Evolutionary conservation across 805 yeast genomes (phyloP), one percentile per base, ranked within the genome.

Genomic region (Candida glaebosa): DNA sequence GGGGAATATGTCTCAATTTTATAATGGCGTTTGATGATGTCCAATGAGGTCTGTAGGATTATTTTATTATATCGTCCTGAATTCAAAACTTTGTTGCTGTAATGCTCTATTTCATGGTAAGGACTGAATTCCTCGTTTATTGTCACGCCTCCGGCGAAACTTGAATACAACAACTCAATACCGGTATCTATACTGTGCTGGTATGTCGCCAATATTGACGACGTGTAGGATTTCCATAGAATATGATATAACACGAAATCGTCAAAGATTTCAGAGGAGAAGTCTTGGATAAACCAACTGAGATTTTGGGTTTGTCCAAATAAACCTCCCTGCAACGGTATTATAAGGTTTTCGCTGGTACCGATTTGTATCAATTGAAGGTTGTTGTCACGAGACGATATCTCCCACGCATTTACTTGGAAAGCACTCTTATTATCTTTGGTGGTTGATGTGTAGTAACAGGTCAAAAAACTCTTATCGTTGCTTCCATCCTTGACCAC

Each of bases 151-250:
- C 46, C 42, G 17, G 49, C 41, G 37, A 30, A 14, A 47, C 40
- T 35, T 19, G 38, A 35, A n/a, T 35, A 35, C n/a, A 35, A 24
- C 16, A 20, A 8, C 24, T 35, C 38, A 2, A 43, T 20, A 1
- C 63, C 63, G 14, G 31, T 42, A 3, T 44, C 38, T 6, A 46
- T 10, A 19, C 48, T 42, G 4, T 54, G 18, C 1, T 31, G 26
- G 38, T 57, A 60, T 2, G 50, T 48, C 4, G 70, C 69, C n/a
- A 77, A 48, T 31, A 70, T 60, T 10, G 81, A 73, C 1, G 76
- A 69, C 2, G 77, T 71, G 46, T 82, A 82, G 48, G 85, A 78
- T 52, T 82, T 83, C 86, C 87, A 81, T 25, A 82, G 60, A 18
- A 76, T 49, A 42, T 60, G 55, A 47, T 67, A 70, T 14, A 38